These are phyloP conservation scores for Stephanodiscus triporus DNA, from an alignment of 108 stramenopile genomes.

Conservation along the genomic window DNA sequence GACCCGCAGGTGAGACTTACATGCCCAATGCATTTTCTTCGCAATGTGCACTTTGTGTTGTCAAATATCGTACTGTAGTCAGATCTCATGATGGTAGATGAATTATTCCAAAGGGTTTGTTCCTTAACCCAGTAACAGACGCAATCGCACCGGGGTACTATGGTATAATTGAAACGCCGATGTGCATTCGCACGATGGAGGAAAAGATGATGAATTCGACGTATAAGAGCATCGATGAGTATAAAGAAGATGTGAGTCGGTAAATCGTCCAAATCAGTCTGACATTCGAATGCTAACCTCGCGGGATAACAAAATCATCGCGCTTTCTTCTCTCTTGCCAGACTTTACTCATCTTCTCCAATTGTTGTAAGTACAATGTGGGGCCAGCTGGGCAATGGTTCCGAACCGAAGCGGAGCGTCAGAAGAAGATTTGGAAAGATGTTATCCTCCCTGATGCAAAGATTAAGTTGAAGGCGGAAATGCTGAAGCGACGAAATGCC, in stretches of 20 bases:
- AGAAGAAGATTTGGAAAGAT: constrained; percentile 75
- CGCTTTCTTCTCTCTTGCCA: constrained; percentile 1
- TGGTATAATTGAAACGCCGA: constrained; percentile 77
- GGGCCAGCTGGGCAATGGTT: constrained; percentile 84
- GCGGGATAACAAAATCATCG: neutral
- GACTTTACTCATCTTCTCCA: constrained; percentile 78
- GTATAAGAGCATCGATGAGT: constrained; percentile 69
- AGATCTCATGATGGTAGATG: neutral
- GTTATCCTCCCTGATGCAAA: constrained; percentile 72
- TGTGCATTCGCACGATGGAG: constrained; percentile 84
- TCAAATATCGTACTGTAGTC: neutral
- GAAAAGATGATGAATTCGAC: constrained; percentile 63
- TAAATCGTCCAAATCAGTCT: neutral
- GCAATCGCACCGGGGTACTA: constrained; percentile 84
- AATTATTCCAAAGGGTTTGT: constrained; percentile 55
- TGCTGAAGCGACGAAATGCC: constrained; percentile 59
- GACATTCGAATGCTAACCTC: neutral
- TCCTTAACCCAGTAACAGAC: constrained; percentile 90
- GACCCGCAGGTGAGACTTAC: constrained; percentile 56
- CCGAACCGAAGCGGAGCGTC: constrained; percentile 77
- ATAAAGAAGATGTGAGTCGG: constrained; percentile 68
- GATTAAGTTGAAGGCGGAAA: constrained; percentile 54
- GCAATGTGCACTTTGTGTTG: neutral
- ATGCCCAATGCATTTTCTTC: neutral
- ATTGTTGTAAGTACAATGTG: constrained; percentile 83